Conservation (phyloP, 768 basidiomycete genomes). For the Pulveroboletus sp. region DNA sequence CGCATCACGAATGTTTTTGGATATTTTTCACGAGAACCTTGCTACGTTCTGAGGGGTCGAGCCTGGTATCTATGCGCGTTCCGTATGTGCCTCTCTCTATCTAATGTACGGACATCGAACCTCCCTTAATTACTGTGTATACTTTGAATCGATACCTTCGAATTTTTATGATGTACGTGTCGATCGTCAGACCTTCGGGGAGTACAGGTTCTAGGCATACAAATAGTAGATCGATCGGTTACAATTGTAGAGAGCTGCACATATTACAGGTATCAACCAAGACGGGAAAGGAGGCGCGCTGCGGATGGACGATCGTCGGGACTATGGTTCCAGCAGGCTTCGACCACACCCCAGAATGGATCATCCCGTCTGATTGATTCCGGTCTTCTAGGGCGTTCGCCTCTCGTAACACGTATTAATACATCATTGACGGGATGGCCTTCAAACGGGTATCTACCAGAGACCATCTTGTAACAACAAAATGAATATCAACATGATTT, state of each 20-base stretch:
- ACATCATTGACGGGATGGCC: background rate
- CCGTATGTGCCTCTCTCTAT: slow-evolving; percentile 10
- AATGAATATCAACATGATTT: background rate
- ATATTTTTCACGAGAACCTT: background rate
- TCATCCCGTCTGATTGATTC: slow-evolving; percentile 1
- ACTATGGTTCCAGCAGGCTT: slow-evolving; percentile 8
- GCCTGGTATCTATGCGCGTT: slow-evolving; percentile 7
- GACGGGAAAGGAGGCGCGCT: background rate
- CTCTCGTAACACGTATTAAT: background rate
- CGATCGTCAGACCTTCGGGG: background rate
- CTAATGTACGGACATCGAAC: slow-evolving; percentile 16
- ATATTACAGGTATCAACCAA: background rate
- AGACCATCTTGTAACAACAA: slow-evolving; percentile 13
- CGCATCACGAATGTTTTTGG: slow-evolving; percentile 5
- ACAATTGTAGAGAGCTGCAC: background rate
- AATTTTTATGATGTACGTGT: background rate
- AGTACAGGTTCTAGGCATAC: background rate
- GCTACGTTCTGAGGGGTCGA: background rate
- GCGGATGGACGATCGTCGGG: slow-evolving; percentile 16
- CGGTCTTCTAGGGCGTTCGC: slow-evolving; percentile 8
- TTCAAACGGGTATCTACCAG: slow-evolving; percentile 17
- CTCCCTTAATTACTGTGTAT: slow-evolving; percentile 18
- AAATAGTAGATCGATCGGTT: background rate
- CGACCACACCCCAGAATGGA: slow-evolving; percentile 12
- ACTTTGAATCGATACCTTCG: slow-evolving; percentile 7